phyloP scores from a whole-genome alignment of 208 protist genomes.

The Trypanosoma mega region DNA sequence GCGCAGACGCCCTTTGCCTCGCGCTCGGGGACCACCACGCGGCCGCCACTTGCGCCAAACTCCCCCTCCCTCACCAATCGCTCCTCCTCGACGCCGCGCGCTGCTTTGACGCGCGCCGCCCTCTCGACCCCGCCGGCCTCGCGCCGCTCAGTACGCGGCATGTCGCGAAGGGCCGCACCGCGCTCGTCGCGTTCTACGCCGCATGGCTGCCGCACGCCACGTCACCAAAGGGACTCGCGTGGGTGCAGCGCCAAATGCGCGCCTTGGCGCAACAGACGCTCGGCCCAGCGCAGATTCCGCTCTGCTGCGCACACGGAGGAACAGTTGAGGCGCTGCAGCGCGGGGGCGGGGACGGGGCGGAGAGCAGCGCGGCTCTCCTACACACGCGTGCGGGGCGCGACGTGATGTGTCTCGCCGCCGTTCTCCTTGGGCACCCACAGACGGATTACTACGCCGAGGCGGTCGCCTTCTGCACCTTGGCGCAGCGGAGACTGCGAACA shows the following conservation, averaged over 20 bases:
- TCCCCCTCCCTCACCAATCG: constrained; percentile 60
- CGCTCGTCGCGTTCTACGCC: constrained; percentile 32
- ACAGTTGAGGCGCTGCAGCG: constrained; percentile 26
- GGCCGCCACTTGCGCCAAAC: constrained; percentile 11
- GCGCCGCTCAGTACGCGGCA: constrained; percentile 4
- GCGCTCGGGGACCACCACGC: constrained; percentile 21
- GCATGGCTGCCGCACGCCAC: constrained; percentile 36
- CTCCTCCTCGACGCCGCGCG: constrained; percentile 60
- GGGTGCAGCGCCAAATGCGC: constrained; percentile 17
- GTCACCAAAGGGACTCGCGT: constrained; percentile 12
- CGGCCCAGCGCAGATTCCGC: constrained; percentile 11
- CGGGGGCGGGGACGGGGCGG: background rate
- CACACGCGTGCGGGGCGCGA: constrained; percentile 34
- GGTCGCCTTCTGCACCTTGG: constrained; percentile 13
- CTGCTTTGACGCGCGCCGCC: constrained; percentile 29
- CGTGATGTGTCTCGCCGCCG: constrained; percentile 44
- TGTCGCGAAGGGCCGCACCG: constrained; percentile 22
- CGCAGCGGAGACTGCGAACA: constrained; percentile 12
- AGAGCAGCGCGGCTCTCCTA: constrained; percentile 28
- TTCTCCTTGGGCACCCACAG: constrained; percentile 43
- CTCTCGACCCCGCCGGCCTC: constrained; percentile 8
- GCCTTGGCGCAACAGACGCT: constrained; percentile 8
- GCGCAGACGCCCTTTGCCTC: constrained; percentile 29
- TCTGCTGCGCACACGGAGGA: constrained; percentile 42
- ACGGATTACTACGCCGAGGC: constrained; percentile 54